Evolutionary conservation across 1,284 basidiomycete species (phyloP), one percentile per base, ranked within the genome.

Genomic region (Tilletiopsis washingtonensis): DNA sequence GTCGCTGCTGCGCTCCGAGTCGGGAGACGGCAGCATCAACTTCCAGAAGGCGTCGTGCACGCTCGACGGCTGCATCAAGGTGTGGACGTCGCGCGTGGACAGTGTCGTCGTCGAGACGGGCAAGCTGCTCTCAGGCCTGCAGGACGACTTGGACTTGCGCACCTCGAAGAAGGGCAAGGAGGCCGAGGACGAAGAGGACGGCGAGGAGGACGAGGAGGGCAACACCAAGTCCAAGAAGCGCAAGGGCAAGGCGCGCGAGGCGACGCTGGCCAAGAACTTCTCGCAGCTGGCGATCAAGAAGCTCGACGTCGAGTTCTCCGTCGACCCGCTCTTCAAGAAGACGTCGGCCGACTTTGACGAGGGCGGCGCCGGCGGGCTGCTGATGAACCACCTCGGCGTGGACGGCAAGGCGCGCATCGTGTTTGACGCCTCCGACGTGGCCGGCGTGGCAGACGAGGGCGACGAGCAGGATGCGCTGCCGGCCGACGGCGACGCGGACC

Each of bases 291-390:
- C 84, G 62, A 85, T 83, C 76, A 96, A 97, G 79, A 94, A 64
- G 49, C 64, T 67, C 40, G 69, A 71, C 29, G 57, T 71, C 43
- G 94, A 97, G 71, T 96, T 96, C 75, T 86, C 84, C 40, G 90
- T 97, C 36, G 93, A 98, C 71, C 94, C 93, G 1, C 77, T 98
- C 25, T 98, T 98, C 78, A 88, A 84, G 75, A 98, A 98, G 79
- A 98, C 94, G 0, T 91, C 85, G 59, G 94, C 89, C 19, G 94
- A 98, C 73, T 98, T 98, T 72, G 93, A 98, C 73, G 94, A 98
- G 74, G 94, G 93, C 39, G 93, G 93, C 47, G 93, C 93, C 0
- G 86, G 89, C 56, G 93, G 93, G 6, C 54, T 74, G 15, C 44
- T 74, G 32, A 72, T 69, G 70, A 71, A 71, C 47, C 67, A 67